A percentile compares a stretch with the other conserved stretches of the same genome.
Evolutionary conservation across 2,329 filamentous ascomycete genomes (phyloP).

Genomic region (Cephalotrichum gorgonifer): DNA sequence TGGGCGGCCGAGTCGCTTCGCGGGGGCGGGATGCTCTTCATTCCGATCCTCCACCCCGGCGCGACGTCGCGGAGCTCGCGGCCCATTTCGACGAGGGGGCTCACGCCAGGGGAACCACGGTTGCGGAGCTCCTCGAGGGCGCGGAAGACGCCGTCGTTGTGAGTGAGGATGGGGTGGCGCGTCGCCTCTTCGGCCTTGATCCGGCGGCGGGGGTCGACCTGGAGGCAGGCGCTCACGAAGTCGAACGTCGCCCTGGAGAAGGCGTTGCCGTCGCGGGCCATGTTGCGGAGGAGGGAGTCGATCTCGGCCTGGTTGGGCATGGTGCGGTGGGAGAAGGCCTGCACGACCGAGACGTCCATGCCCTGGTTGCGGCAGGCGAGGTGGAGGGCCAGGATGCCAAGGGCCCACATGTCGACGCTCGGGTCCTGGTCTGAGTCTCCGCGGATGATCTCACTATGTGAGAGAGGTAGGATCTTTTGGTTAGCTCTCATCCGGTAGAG

Average conservation of each 20-base stretch:
- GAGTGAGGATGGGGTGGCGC: slow-evolving; percentile 1
- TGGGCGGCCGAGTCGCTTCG: not conserved
- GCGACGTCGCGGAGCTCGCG: slow-evolving; percentile 2
- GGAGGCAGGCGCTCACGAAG: slow-evolving; percentile 1
- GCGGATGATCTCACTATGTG: not conserved
- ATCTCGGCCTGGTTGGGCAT: not conserved
- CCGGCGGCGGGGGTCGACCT: not conserved
- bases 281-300: not conserved
- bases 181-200: slow-evolving; percentile 2
- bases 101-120: not conserved
- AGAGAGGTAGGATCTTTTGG: not conserved
- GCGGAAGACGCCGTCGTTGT: slow-evolving; percentile 3
- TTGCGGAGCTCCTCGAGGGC: not conserved
- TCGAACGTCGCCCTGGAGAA: not conserved
- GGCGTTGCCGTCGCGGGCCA: not conserved
- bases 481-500: slow-evolving; percentile 4
- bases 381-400: slow-evolving; percentile 34
- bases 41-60: not conserved
- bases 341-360: not conserved
- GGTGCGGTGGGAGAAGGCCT: not conserved
- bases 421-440: slow-evolving; percentile 3
- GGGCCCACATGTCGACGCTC: slow-evolving; percentile 40
- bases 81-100: not conserved
- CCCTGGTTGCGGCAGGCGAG: slow-evolving; percentile 12
- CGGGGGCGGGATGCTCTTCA: slow-evolving; percentile 1